Evolutionary conservation across 768 basidiomycete genomes (phyloP), one percentile per base, ranked within the genome.

Genomic region (Rhodotorula babjevae): DNA sequence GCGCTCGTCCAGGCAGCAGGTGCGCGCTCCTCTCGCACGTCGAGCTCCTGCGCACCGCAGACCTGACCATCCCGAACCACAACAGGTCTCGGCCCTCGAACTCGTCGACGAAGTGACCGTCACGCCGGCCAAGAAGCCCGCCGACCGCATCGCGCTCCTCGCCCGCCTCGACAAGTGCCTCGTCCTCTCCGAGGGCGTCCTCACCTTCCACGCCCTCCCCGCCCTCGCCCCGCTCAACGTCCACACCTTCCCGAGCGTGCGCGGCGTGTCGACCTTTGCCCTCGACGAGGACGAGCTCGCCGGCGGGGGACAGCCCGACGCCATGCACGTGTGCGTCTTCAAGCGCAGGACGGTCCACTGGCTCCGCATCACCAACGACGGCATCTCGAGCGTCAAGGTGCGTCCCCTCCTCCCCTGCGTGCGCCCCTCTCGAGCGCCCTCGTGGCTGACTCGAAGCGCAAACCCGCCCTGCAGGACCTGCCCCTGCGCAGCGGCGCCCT

Each of bases 201-300:
- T 98, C 8, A 86, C 90, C 79, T 89, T 96, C 79, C 90, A 91
- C 76, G 85, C 87, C 0, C 83, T 94, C 1, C 93, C 95, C 2
- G 86, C 87, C 9, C 85, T 97, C 29, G 91, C 93, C 69, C 85
- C 87, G 1, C 84, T 91, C 0, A 84, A 87, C 12, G 81, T 82
- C 9, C 84, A 82, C 19, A 74, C 82, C 25, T 87, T 91, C 72
- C 89, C 89, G 68, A 89, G 93, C 5, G 84, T 97, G 33, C 86
- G 92, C 58, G 88, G 93, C 69, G 89, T 91, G 9, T 82, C 90
- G 29, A 84, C 89, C 0, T 87, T 95, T 74, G 87, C 92, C 0
- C 87, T 96, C 0, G 94, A 98, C 78, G 87, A 93, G 67, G 79
- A 68, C 31, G 67, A 75, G 29, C 53, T 71, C 0, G 46, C 47